A percentile compares a stretch with the other conserved stretches of the same genome.
Evolutionary conservation across 2,329 filamentous ascomycete species (phyloP).

Genomic region (Sodiomyces alkalinus): DNA sequence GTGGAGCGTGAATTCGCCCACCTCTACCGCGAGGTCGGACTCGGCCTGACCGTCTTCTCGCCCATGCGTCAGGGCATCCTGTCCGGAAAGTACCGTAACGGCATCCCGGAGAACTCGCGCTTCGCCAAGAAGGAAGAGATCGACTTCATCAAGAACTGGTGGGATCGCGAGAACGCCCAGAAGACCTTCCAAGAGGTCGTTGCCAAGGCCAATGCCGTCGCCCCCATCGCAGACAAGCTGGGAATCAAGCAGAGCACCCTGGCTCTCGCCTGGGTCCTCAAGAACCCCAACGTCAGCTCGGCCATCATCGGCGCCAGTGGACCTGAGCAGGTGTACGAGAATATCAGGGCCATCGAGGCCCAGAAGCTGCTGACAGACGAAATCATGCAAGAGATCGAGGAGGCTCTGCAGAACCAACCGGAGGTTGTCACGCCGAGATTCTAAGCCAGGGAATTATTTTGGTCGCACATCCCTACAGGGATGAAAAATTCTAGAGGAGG

Average conservation of each 20-base stretch:
- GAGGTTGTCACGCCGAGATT: conserved; percentile 22
- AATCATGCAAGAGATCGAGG: conserved; percentile 44
- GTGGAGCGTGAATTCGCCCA: conserved; percentile 49
- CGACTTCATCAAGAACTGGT: conserved; percentile 37
- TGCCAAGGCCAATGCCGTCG: conserved; percentile 41
- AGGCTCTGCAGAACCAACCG: conserved; percentile 43
- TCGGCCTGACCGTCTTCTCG: conserved; percentile 48
- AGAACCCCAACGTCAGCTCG: conserved; percentile 44
- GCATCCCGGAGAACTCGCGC: conserved; percentile 43
- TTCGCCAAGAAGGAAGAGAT: conserved; percentile 35
- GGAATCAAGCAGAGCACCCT: conserved; percentile 40
- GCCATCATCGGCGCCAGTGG: conserved; percentile 46
- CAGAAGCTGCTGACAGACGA: conserved; percentile 42
- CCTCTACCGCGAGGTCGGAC: conserved; percentile 42
- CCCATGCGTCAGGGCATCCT: conserved; percentile 43
- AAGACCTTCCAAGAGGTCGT: conserved; percentile 40
- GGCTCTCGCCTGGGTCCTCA: conserved; percentile 47
- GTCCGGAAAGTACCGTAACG: conserved; percentile 53
- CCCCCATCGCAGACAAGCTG: conserved; percentile 49
- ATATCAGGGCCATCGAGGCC: conserved; percentile 34
- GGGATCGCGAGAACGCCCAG: conserved; percentile 29
- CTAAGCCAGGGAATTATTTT: no score
- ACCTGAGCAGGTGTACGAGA: conserved; percentile 44
- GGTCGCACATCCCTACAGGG: no score
- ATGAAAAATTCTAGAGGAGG: no score